Conservation (phyloP, 2,329 filamentous ascomycete species). For the Dendrostoma leiphaemia region DNA sequence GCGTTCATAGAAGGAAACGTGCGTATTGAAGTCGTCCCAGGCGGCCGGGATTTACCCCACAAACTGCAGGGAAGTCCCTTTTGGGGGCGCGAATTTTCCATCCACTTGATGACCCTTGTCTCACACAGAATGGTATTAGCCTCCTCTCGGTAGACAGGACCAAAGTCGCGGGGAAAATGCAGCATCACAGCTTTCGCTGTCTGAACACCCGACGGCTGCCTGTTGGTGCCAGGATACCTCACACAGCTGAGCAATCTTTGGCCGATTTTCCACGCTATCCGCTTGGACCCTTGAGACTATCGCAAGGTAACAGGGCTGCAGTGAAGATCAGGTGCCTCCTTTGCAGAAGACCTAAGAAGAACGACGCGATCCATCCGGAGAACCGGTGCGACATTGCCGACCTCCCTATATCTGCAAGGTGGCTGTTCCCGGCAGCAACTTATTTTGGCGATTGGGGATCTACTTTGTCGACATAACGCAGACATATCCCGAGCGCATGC, state of each 20-base stretch:
- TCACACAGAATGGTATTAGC: neutral
- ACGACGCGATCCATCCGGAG: neutral
- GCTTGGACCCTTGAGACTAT: neutral
- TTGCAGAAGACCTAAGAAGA: neutral
- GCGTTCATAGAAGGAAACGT: neutral
- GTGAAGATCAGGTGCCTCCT: neutral
- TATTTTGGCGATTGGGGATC: too few relatives aligned
- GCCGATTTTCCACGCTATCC: neutral
- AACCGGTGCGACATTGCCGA: conserved; percentile 9
- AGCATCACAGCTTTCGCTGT: neutral
- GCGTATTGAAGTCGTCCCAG: neutral
- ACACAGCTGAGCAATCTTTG: neutral
- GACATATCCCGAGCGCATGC: too few relatives aligned
- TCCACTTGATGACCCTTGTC: conserved; percentile 13
- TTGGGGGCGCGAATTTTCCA: conserved; percentile 15
- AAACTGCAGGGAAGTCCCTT: neutral
- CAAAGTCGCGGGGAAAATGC: conserved; percentile 8
- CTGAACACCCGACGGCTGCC: conserved; percentile 12
- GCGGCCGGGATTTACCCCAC: conserved; percentile 1
- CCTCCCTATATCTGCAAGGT: neutral
- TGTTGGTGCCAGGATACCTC: too few relatives aligned
- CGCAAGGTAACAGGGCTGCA: neutral
- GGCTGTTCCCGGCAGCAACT: neutral
- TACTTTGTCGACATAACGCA: too few relatives aligned
- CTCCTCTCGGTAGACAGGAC: conserved; percentile 1